A percentile compares a stretch with the other conserved stretches of the same genome.
phyloP scores from a whole-genome alignment of 805 yeast species.

The Saccharomycopsis sp. region DNA sequence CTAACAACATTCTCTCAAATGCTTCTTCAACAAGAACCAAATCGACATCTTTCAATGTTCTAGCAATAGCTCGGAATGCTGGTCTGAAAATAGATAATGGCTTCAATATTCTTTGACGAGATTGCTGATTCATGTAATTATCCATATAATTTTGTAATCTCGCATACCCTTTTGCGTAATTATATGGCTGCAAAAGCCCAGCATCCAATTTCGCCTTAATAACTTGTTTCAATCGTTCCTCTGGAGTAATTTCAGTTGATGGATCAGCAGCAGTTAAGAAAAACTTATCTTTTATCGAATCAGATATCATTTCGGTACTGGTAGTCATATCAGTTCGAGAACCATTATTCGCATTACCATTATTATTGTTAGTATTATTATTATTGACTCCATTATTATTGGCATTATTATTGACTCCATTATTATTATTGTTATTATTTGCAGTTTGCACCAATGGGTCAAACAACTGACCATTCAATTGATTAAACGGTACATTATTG shows the following conservation, averaged over 20 bases:
- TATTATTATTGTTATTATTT: neutral
- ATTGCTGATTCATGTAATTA: conserved; percentile 76
- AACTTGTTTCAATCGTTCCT: conserved; percentile 86
- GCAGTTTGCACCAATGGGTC: too few relatives aligned
- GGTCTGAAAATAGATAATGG: conserved; percentile 85
- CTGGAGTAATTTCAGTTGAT: conserved; percentile 88
- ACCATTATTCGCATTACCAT: conserved; percentile 1
- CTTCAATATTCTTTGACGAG: conserved; percentile 77
- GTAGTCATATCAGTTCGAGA: neutral
- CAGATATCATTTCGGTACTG: conserved; percentile 29
- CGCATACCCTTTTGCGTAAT: conserved; percentile 91
- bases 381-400: conserved; percentile 1
- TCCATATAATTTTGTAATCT: conserved; percentile 88
- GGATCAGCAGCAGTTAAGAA: conserved; percentile 97
- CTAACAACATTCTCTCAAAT: conserved; percentile 87
- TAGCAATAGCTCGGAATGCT: conserved; percentile 87
- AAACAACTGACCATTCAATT: neutral
- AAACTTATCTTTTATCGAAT: conserved; percentile 86
- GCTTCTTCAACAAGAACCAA: conserved; percentile 87
- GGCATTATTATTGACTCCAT: neutral
- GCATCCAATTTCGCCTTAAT: conserved; percentile 93
- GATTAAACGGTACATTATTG: neutral
- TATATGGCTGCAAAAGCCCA: conserved; percentile 84
- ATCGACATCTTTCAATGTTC: conserved; percentile 84
- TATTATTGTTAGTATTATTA: conserved; percentile 7